phyloP scores from a whole-genome alignment of 1,139 yeast genomes.

The Diutina neorugosa region DNA sequence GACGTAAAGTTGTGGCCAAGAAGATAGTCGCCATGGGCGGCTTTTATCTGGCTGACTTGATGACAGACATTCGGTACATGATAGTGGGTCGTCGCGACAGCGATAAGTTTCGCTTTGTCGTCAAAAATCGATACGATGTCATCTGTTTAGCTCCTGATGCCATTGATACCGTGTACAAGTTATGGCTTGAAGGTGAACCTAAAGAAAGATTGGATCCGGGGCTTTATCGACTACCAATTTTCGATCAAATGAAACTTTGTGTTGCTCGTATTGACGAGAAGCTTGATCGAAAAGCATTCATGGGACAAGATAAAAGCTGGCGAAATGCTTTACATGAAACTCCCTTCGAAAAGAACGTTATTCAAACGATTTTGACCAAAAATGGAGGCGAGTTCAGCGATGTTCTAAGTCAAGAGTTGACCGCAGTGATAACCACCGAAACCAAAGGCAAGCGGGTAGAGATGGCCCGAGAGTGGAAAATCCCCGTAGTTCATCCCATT shows the following conservation, averaged over 20 bases:
- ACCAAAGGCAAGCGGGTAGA: slow-evolving; percentile 47
- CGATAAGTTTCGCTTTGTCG: slow-evolving; percentile 56
- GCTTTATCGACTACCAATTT: slow-evolving; percentile 26
- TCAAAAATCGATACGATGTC: slow-evolving; percentile 47
- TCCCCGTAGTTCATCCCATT: slow-evolving; percentile 60
- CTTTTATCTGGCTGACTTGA: slow-evolving; percentile 41
- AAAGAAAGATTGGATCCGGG: slow-evolving; percentile 11
- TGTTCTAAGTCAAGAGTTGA: slow-evolving; percentile 38
- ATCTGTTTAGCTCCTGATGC: slow-evolving; percentile 38
- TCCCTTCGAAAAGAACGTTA: slow-evolving; percentile 11
- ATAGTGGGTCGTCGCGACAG: slow-evolving; percentile 59
- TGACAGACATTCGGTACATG: slow-evolving; percentile 54
- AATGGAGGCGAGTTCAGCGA: slow-evolving; percentile 53
- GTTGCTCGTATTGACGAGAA: slow-evolving; percentile 21
- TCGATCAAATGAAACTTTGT: slow-evolving; percentile 37
- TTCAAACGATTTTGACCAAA: slow-evolving; percentile 24
- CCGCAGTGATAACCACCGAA: slow-evolving; percentile 43
- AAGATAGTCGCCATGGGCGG: slow-evolving; percentile 56
- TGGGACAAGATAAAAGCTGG: background rate
- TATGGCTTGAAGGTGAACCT: slow-evolving; percentile 28
- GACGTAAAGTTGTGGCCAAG: slow-evolving; percentile 20
- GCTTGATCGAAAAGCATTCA: slow-evolving; percentile 7
- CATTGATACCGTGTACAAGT: slow-evolving; percentile 30
- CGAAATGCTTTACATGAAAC: slow-evolving; percentile 10
- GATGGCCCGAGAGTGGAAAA: slow-evolving; percentile 56